A percentile compares a stretch with the other conserved stretches of the same genome.
These are phyloP conservation scores for Pseudopyricularia javanii DNA, from an alignment of 2,329 filamentous ascomycete genomes.

Conservation along the genomic window DNA sequence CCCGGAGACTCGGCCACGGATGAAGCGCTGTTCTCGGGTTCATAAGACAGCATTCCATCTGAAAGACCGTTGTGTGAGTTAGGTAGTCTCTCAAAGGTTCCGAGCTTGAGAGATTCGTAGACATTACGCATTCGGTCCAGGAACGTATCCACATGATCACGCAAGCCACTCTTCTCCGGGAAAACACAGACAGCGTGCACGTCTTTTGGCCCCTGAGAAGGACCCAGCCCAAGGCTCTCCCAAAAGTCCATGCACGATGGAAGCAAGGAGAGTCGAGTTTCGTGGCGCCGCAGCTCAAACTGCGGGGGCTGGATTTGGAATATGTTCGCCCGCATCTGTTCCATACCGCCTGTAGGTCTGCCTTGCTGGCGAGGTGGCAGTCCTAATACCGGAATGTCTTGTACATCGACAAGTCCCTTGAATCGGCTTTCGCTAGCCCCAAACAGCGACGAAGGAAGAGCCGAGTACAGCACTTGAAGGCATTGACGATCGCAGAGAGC, in stretches of 20 bases:
- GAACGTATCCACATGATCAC: constrained; percentile 49
- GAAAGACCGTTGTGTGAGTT: constrained; percentile 25
- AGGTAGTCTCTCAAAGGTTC: constrained; percentile 43
- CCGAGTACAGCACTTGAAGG: constrained; percentile 32
- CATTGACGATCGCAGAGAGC: constrained; percentile 30
- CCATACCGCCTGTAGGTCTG: constrained; percentile 29
- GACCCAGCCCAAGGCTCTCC: constrained; percentile 67
- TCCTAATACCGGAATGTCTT: constrained; percentile 40
- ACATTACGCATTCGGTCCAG: constrained; percentile 54
- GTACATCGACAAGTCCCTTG: constrained; percentile 41
- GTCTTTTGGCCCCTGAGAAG: constrained; percentile 59
- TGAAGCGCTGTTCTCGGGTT: constrained; percentile 26
- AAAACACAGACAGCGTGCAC: constrained; percentile 59
- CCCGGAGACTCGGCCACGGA: constrained; percentile 23
- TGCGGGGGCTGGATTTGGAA: constrained; percentile 58
- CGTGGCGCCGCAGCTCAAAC: constrained; percentile 58
- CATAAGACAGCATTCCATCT: constrained; percentile 36
- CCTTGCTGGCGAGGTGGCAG: constrained; percentile 40
- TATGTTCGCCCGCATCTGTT: constrained; percentile 37
- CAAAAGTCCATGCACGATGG: constrained; percentile 68
- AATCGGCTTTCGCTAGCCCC: constrained; percentile 26
- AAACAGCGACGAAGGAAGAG: constrained; percentile 30
- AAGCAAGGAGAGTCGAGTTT: constrained; percentile 58
- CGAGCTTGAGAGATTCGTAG: constrained; percentile 65
- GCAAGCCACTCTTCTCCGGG: constrained; percentile 51